Percentiles rank a stretch among this genome's conserved stretches.
Evolutionary conservation across 805 yeast species (phyloP).

Genomic region (Yarrowia bubula): DNA sequence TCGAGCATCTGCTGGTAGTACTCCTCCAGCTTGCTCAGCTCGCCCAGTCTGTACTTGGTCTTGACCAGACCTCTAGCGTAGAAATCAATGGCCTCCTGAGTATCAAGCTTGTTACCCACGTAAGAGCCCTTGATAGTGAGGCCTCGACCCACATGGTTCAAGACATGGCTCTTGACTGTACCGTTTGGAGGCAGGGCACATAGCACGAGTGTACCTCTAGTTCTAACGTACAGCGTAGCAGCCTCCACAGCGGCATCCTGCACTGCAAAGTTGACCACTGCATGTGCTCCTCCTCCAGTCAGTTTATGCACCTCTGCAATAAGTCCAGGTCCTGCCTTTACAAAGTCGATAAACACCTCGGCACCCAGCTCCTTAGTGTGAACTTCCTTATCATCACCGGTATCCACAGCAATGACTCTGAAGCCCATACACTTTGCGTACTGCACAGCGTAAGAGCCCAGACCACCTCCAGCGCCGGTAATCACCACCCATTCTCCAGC

Average conservation of each 20-base stretch:
- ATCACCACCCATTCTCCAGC: constrained; percentile 76
- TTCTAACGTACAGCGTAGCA: constrained; percentile 59
- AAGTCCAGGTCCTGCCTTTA: constrained; percentile 49
- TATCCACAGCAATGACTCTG: constrained; percentile 69
- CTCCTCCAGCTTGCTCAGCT: constrained; percentile 64
- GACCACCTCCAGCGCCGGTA: constrained; percentile 79
- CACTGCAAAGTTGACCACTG: constrained; percentile 71
- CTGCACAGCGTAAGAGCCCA: constrained; percentile 71
- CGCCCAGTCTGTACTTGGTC: constrained; percentile 73
- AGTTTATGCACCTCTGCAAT: constrained; percentile 53
- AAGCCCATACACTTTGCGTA: constrained; percentile 76
- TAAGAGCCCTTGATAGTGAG: constrained; percentile 74
- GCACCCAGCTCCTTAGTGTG: constrained; percentile 60
- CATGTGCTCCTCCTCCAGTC: constrained; percentile 75
- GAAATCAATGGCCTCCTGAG: constrained; percentile 77
- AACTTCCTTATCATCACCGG: constrained; percentile 60
- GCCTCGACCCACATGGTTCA: constrained; percentile 69
- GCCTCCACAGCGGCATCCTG: constrained; percentile 64
- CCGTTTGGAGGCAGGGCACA: constrained; percentile 83
- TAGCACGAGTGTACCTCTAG: constrained; percentile 65
- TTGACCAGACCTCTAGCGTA: constrained; percentile 67
- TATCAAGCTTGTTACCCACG: constrained; percentile 86
- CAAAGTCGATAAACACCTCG: constrained; percentile 61
- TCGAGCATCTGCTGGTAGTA: constrained; percentile 76
- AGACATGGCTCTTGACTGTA: constrained; percentile 63